A percentile compares a stretch with the other conserved stretches of the same genome.
phyloP scores from a whole-genome alignment of 1,139 yeast species.

The Hyphopichia pseudoburtonii region DNA sequence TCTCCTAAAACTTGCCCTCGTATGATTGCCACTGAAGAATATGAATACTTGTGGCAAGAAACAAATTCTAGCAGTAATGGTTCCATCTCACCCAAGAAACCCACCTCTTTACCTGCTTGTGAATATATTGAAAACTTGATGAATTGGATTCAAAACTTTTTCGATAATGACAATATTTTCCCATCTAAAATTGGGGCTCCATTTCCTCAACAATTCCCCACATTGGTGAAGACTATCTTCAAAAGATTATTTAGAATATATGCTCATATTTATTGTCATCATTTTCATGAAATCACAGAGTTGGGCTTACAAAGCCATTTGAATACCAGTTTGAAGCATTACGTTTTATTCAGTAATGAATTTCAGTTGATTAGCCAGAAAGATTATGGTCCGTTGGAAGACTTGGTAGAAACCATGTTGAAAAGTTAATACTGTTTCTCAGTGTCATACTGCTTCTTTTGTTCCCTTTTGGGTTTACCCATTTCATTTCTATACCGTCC shows the following conservation, averaged over 20 bases:
- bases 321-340: constrained; percentile 92
- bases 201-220: constrained; percentile 69
- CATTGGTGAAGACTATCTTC: constrained; percentile 78
- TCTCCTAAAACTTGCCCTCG: constrained; percentile 90
- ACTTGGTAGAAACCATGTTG: constrained; percentile 74
- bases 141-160: constrained; percentile 89
- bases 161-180: constrained; percentile 86
- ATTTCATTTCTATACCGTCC: neutral
- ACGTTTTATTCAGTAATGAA: constrained; percentile 82
- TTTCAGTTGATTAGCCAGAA: constrained; percentile 72
- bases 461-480: neutral
- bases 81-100: constrained; percentile 57
- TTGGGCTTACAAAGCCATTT: constrained; percentile 89
- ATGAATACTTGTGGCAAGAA: constrained; percentile 96
- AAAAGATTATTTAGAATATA: constrained; percentile 92
- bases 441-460: neutral
- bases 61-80: constrained; percentile 42
- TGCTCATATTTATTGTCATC: constrained; percentile 97
- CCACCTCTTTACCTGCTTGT: constrained; percentile 75
- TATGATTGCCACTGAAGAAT: constrained; percentile 96
- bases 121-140: constrained; percentile 89
- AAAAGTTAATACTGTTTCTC: constrained; percentile 10
- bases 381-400: constrained; percentile 92
- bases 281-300: constrained; percentile 91
- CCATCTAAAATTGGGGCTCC: constrained; percentile 91